Evolutionary conservation across 176 grass and related monocot genomes (phyloP).

Genomic region (Bothriochloa decipiens): DNA sequence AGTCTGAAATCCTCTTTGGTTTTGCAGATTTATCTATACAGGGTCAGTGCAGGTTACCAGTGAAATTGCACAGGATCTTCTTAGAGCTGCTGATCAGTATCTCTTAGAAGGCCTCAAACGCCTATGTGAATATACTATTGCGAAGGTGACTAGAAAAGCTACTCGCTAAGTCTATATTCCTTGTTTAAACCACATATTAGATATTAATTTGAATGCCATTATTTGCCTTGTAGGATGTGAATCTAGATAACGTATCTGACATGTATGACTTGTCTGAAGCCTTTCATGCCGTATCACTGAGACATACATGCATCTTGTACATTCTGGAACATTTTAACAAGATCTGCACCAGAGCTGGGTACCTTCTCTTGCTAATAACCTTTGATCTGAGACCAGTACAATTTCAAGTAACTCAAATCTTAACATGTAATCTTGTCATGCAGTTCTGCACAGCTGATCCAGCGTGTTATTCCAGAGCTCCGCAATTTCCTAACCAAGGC

Average conservation of each 20-base stretch:
- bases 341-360: constrained; percentile 81
- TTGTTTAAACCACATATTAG: constrained; percentile 17
- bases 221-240: constrained; percentile 74
- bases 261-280: constrained; percentile 99
- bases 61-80: constrained; percentile 88
- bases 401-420: neutral
- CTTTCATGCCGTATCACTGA: constrained; percentile 90
- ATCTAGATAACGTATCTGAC: constrained; percentile 79
- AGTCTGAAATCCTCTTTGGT: constrained; percentile 35
- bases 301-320: constrained; percentile 95
- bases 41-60: constrained; percentile 81
- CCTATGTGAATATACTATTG: constrained; percentile 93
- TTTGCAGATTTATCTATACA: constrained; percentile 97
- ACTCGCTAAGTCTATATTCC: constrained; percentile 6
- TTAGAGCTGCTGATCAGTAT: constrained; percentile 98
- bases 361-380: constrained; percentile 2
- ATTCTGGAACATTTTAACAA: constrained; percentile 96
- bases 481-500: constrained; percentile 78
- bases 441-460: constrained; percentile 76
- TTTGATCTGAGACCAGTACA: neutral
- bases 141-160: constrained; percentile 62
- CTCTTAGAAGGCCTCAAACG: constrained; percentile 98
- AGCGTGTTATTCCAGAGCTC: constrained; percentile 88
- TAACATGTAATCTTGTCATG: constrained; percentile 25
- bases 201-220: constrained; percentile 45